These are phyloP conservation scores for Fusarium tanahbumbuense DNA, from an alignment of 2,329 filamentous ascomycete genomes.

Conservation along the genomic window DNA sequence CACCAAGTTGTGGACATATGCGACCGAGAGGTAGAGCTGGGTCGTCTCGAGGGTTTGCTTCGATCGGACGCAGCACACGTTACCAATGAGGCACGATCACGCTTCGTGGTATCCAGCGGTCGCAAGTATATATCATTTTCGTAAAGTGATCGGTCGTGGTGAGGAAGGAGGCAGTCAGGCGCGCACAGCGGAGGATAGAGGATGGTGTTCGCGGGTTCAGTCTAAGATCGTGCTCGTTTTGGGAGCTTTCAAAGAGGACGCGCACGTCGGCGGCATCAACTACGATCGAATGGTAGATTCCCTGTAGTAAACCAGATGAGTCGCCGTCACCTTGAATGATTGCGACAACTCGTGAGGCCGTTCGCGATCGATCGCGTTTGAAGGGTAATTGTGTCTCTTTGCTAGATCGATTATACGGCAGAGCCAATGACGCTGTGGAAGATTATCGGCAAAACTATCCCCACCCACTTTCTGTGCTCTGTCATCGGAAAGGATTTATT, in stretches of 20 bases:
- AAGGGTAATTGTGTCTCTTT: neutral
- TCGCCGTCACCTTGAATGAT: rapidly evolving
- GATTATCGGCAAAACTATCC: neutral
- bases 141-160: neutral
- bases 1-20: neutral
- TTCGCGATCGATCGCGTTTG: neutral
- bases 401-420: neutral
- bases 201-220: neutral
- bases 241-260: neutral
- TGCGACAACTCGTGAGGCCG: no score
- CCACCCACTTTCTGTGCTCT: neutral
- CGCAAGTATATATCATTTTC: rapidly evolving
- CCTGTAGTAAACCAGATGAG: neutral
- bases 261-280: neutral
- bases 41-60: neutral
- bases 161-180: neutral
- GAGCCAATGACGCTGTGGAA: neutral
- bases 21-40: neutral
- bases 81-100: rapidly evolving
- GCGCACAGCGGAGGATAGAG: neutral
- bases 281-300: neutral
- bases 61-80: neutral
- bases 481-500: rapidly evolving
- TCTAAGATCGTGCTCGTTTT: neutral
- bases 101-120: neutral